Evolutionary conservation across 495 filamentous ascomycete species (phyloP).

Genomic region (Bacidia rubella): DNA sequence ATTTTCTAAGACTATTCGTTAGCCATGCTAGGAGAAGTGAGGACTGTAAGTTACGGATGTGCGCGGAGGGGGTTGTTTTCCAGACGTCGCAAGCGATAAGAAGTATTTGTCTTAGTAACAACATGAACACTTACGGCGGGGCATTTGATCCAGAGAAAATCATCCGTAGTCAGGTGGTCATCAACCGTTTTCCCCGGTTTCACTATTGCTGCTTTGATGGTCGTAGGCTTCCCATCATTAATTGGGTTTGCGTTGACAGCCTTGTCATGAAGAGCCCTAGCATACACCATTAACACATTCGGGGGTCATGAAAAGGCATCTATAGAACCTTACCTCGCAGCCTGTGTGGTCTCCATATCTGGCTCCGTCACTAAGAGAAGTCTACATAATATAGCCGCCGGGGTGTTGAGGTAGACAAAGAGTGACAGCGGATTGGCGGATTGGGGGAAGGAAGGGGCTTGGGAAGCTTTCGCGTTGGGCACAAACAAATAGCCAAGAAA

Average conservation of each 20-base stretch:
- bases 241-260: neutral
- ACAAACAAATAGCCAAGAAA: neutral
- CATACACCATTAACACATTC: neutral
- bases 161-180: neutral
- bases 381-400: neutral
- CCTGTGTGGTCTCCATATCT: neutral
- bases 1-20: no score
- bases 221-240: neutral
- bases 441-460: neutral
- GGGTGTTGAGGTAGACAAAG: neutral
- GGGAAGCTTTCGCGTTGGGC: neutral
- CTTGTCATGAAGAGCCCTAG: neutral
- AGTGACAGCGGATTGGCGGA: neutral
- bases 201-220: neutral
- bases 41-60: no score
- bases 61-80: neutral
- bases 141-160: constrained; percentile 6
- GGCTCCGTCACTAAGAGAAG: neutral
- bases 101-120: neutral
- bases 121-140: neutral
- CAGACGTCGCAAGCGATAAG: neutral
- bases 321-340: neutral
- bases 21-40: no score
- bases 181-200: neutral
- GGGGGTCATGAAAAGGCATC: neutral